These are phyloP conservation scores for Theileria sp. DNA, from an alignment of 169 alveolate species.

Conservation along the genomic window DNA sequence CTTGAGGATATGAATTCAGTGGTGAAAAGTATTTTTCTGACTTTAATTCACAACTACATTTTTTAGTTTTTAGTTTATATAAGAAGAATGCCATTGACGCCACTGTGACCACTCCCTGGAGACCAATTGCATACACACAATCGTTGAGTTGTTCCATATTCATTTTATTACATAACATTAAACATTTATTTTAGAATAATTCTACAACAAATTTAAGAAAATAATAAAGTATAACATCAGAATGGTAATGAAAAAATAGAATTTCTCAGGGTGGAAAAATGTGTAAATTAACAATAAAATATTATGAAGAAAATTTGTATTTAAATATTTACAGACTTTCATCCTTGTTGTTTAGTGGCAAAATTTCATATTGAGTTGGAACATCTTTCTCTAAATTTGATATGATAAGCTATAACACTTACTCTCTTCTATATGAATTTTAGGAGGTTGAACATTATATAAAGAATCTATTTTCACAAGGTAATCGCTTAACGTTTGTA, in stretches of 20 bases:
- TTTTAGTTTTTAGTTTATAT: conserved; percentile 24
- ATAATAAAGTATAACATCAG: not conserved
- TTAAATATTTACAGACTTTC: conserved; percentile 28
- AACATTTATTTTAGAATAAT: not conserved
- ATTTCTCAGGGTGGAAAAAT: conserved; percentile 4
- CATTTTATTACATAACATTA: not conserved
- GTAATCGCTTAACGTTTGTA: conserved; percentile 40
- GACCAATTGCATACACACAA: conserved; percentile 23
- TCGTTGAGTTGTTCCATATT: not conserved
- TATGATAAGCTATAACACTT: not conserved
- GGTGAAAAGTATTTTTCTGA: not conserved
- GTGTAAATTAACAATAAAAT: not conserved
- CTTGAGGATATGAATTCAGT: not conserved
- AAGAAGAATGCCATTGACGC: conserved; percentile 50
- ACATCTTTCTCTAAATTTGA: conserved; percentile 17
- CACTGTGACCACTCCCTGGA: conserved; percentile 52
- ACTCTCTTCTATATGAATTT: conserved; percentile 10
- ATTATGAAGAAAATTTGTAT: not conserved
- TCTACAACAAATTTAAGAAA: not conserved
- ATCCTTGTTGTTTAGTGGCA: conserved; percentile 50
- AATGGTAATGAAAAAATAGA: not conserved
- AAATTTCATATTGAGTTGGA: conserved; percentile 62
- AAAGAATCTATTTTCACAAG: conserved; percentile 35
- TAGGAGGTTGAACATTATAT: conserved; percentile 33
- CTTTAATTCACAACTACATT: not conserved